Conservation (phyloP, 495 filamentous ascomycete species). For the Lasiosphaeris hirsuta region DNA sequence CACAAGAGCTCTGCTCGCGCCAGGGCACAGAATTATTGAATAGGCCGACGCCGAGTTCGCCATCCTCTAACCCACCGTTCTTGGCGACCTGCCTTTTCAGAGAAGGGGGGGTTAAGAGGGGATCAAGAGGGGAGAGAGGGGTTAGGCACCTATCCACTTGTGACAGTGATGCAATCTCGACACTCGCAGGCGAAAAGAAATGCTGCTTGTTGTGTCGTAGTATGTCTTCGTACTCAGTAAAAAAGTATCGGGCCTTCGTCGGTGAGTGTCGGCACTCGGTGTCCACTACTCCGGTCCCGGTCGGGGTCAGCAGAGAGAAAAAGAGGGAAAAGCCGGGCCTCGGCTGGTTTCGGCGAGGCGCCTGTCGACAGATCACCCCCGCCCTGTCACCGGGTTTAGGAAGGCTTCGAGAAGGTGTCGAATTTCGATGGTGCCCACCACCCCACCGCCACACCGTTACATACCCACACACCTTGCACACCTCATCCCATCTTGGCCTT, state of each 20-base stretch:
- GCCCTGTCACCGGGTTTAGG: not conserved
- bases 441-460: too few relatives aligned
- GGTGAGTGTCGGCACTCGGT: too few relatives aligned
- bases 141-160: too few relatives aligned
- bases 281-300: too few relatives aligned
- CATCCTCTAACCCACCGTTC: not conserved
- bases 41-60: not conserved
- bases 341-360: not conserved
- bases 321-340: not conserved
- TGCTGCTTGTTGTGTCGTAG: not conserved
- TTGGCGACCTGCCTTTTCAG: too few relatives aligned
- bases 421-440: too few relatives aligned
- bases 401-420: slow-evolving; percentile 6
- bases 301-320: too few relatives aligned
- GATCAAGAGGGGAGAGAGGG: too few relatives aligned
- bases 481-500: too few relatives aligned
- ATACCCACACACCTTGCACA: too few relatives aligned
- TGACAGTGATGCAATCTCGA: too few relatives aligned
- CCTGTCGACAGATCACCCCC: not conserved
- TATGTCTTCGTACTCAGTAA: not conserved
- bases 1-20: not conserved
- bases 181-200: not conserved
- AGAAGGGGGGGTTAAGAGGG: too few relatives aligned
- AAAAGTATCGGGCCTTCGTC: slow-evolving; percentile 6
- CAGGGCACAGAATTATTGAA: not conserved